These are phyloP conservation scores for Mortierella antarctica DNA, from an alignment of 192 early-diverging fungal species.

Conservation along the genomic window DNA sequence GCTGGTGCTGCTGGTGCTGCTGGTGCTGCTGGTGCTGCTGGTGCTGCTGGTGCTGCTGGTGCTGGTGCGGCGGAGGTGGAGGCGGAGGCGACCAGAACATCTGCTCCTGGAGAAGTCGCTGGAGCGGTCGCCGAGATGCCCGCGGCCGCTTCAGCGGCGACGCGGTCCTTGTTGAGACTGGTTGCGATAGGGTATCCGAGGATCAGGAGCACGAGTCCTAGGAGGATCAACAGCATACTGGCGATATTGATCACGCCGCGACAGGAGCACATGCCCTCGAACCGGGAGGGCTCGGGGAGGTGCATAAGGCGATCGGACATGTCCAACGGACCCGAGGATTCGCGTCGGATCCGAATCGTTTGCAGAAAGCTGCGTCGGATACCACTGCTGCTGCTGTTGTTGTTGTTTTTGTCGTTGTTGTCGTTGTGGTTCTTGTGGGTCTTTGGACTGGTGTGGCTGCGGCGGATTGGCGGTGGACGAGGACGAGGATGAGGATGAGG, in stretches of 20 bases:
- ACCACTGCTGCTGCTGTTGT: too few species aligned
- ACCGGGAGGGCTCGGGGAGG: conserved; percentile 28
- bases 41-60: too few species aligned
- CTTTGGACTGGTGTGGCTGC: not conserved
- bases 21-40: too few species aligned
- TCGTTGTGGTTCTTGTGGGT: not conserved
- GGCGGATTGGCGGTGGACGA: not conserved
- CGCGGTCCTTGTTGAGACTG: conserved; percentile 23
- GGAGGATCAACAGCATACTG: conserved; percentile 38
- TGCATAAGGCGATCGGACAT: conserved; percentile 37
- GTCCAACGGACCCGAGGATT: conserved; percentile 8
- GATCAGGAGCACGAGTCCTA: conserved; percentile 24
- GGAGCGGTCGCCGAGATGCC: not conserved
- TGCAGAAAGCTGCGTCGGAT: not conserved
- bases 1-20: too few species aligned
- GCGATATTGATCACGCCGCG: conserved; percentile 33
- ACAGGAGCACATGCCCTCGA: conserved; percentile 42
- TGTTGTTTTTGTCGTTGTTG: not conserved
- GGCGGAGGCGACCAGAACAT: too few species aligned
- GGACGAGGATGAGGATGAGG: too few species aligned
- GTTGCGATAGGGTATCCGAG: conserved; percentile 38
- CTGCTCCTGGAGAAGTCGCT: not conserved
- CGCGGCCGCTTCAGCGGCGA: conserved; percentile 22
- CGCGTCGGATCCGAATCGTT: not conserved
- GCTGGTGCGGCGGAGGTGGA: too few species aligned